Evolutionary conservation across 176 grass and related monocot genomes (phyloP).

Genomic region (Pontederia crassipes): DNA sequence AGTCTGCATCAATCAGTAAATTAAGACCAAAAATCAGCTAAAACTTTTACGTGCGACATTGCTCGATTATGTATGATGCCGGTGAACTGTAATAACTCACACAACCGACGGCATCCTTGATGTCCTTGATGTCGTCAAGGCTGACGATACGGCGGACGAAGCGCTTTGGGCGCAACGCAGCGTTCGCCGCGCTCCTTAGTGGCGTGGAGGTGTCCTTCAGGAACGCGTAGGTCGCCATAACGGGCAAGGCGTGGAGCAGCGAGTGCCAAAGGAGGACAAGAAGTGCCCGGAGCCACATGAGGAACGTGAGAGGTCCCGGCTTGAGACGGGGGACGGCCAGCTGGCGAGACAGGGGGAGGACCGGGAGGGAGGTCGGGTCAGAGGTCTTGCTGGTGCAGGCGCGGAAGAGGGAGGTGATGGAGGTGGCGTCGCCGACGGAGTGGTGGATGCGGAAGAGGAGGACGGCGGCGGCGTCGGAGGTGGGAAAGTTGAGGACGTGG

Average conservation of each 20-base stretch:
- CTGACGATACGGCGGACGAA: slow-evolving; percentile 60
- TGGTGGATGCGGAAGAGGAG: slow-evolving; percentile 65
- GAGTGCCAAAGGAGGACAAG: slow-evolving; percentile 61
- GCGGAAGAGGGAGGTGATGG: slow-evolving; percentile 74
- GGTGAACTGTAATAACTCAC: slow-evolving; percentile 34
- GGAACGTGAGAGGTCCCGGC: not conserved
- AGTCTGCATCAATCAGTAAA: slow-evolving; percentile 35
- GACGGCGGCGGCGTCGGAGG: slow-evolving; percentile 38
- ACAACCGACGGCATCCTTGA: slow-evolving; percentile 76
- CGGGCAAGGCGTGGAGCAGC: slow-evolving; percentile 34
- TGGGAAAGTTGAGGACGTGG: slow-evolving; percentile 78
- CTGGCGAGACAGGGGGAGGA: slow-evolving; percentile 14
- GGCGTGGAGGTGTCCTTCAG: slow-evolving; percentile 54
- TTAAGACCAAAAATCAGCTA: not conserved
- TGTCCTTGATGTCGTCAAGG: slow-evolving; percentile 65
- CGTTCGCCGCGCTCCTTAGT: slow-evolving; percentile 33
- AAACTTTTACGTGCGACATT: too few relatives aligned
- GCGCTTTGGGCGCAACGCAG: slow-evolving; percentile 50
- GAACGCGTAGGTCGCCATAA: slow-evolving; percentile 48
- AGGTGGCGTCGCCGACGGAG: slow-evolving; percentile 88
- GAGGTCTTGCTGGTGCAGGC: slow-evolving; percentile 64
- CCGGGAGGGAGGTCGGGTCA: slow-evolving; percentile 38
- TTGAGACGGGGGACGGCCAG: slow-evolving; percentile 17
- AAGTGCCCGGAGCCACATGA: slow-evolving; percentile 34
- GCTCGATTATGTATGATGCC: not conserved